Percentiles rank a stretch among this genome's conserved stretches.
phyloP scores from a whole-genome alignment of 371 early-diverging fungal genomes.

The Mucor velutinosus region DNA sequence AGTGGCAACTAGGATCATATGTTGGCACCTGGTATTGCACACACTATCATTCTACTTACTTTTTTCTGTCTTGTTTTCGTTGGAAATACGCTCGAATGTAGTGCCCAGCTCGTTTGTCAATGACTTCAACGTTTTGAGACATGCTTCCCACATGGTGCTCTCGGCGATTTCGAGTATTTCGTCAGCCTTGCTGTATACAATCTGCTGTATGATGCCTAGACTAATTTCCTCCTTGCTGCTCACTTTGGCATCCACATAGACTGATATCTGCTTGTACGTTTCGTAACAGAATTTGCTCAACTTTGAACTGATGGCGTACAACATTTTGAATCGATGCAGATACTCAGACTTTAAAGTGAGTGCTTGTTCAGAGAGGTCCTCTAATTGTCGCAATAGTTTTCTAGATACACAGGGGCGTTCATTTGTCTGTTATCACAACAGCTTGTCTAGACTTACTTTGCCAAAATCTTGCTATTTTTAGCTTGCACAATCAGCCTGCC shows the following conservation, averaged over 20 bases:
- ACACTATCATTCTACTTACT: constrained; percentile 13
- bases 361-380: constrained; percentile 62
- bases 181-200: constrained; percentile 54
- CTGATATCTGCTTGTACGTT: constrained; percentile 30
- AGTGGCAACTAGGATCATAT: constrained; percentile 38
- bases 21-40: background rate
- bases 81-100: constrained; percentile 45
- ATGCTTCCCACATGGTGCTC: constrained; percentile 67
- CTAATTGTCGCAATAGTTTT: constrained; percentile 69
- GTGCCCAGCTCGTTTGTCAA: constrained; percentile 50
- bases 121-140: constrained; percentile 52
- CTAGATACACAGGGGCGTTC: constrained; percentile 33
- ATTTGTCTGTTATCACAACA: background rate
- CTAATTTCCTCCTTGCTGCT: constrained; percentile 53
- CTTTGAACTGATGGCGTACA: constrained; percentile 54
- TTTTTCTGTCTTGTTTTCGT: constrained; percentile 52
- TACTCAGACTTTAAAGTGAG: constrained; percentile 55
- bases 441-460: constrained; percentile 42
- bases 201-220: constrained; percentile 49
- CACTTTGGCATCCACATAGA: constrained; percentile 40
- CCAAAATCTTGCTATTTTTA: constrained; percentile 64
- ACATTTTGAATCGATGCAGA: constrained; percentile 54
- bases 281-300: constrained; percentile 52
- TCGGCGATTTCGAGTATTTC: constrained; percentile 58
- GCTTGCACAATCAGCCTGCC: constrained; percentile 57